Evolutionary conservation across 192 early-diverging fungal genomes (phyloP), one percentile per base, ranked within the genome.

Genomic region (Allomyces arbusculus): DNA sequence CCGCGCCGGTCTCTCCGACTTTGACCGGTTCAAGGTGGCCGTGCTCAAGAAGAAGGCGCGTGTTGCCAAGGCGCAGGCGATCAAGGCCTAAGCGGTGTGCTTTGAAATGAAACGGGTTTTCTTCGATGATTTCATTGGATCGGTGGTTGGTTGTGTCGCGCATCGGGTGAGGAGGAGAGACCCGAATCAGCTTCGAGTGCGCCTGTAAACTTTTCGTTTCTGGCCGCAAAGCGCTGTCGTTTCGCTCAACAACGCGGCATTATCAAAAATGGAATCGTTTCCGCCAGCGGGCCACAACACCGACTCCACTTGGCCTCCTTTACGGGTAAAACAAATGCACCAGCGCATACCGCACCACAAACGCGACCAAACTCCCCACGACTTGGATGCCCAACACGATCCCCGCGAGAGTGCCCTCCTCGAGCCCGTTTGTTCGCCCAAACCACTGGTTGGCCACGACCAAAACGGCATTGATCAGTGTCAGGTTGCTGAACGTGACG

Each of bases 11-110:
- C 77, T 91, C 73, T 71, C 82, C 61, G 96, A 99, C 82, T 95
- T 97, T 80, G 94, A 96, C 79, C 87, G 96, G 74, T 97, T 97
- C 90, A 94, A 99, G 91, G 69, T 94, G 63, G 82, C 86, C 84
- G 80, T 92, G 78, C 86, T 94, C 76, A 87, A 87, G 82, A 94
- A 89, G 84, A 83, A 93, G 80, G 86, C 50, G 50, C 33, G 33
- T 8, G 33, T 40, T 40, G 33, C 33, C 33, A 40, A 40, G 33
- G 33, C 33, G 33, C 20, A 14, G 50, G 50, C 50, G 50, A 58
- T 58, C 50, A 58, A 58, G 50, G 20, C 12, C 50, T 20, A 58
- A n/a, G 33, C 33, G 33, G 33, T 40, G 33, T 40, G 33, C 33
- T 28, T 28, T 40, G 33, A 40, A 40, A 40, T 7, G 2, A 8